Conservation (phyloP, 768 basidiomycete species). For the Rhodosporidiobolus odoratus region DNA sequence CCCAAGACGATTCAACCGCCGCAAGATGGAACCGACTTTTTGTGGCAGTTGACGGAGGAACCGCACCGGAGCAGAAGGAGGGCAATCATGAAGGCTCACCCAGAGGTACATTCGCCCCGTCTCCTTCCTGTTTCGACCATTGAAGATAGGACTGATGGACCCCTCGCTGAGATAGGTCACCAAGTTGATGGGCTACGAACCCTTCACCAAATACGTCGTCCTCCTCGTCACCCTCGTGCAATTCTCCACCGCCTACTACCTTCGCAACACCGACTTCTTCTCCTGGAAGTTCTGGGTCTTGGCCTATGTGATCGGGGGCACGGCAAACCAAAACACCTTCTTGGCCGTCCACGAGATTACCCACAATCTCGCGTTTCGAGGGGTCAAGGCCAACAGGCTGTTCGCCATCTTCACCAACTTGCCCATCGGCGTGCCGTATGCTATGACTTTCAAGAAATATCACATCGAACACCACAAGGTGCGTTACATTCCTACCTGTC, state of each 20-base stretch:
- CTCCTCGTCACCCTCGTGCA: slow-evolving; percentile 73
- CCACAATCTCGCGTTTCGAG: slow-evolving; percentile 88
- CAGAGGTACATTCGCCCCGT: slow-evolving; percentile 71
- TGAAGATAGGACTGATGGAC: not conserved
- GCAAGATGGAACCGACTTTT: slow-evolving; percentile 75
- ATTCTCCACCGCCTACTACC: slow-evolving; percentile 57
- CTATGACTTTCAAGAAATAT: slow-evolving; percentile 83
- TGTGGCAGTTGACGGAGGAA: slow-evolving; percentile 98
- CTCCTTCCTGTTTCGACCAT: not conserved
- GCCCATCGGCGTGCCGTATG: slow-evolving; percentile 90
- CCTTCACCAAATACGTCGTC: slow-evolving; percentile 86
- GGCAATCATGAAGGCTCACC: slow-evolving; percentile 89
- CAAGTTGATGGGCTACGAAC: slow-evolving; percentile 93
- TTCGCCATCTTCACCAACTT: slow-evolving; percentile 87
- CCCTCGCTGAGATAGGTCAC: slow-evolving; percentile 59
- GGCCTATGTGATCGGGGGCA: slow-evolving; percentile 85
- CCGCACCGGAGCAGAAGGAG: slow-evolving; percentile 83
- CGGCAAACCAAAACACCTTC: slow-evolving; percentile 95
- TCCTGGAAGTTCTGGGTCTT: slow-evolving; percentile 66
- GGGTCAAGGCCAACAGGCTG: slow-evolving; percentile 73
- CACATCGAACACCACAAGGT: slow-evolving; percentile 42
- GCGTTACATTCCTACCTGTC: not conserved
- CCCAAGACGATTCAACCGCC: slow-evolving; percentile 54
- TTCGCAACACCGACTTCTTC: slow-evolving; percentile 64
- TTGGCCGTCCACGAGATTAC: slow-evolving; percentile 98